Conservation (phyloP, 495 filamentous ascomycete species). For the Aspergillus homomorphus region DNA sequence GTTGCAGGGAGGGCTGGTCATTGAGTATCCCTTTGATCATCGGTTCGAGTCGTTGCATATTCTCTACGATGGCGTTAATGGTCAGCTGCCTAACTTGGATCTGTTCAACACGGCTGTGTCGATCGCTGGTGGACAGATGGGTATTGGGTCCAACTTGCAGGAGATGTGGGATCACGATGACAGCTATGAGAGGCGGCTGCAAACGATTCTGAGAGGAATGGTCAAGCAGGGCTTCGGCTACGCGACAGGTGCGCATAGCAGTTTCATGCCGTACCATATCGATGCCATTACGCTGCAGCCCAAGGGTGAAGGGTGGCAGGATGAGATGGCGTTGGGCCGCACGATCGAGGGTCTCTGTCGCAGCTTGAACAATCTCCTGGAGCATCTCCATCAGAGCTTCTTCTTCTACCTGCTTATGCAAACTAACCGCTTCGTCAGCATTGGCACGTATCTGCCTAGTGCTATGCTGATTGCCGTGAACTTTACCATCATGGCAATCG, state of each 20-base stretch:
- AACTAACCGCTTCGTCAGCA: conserved; percentile 88
- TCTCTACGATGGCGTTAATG: conserved; percentile 94
- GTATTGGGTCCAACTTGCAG: conserved; percentile 76
- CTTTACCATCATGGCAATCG: conserved; percentile 93
- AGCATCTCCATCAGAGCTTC: conserved; percentile 97
- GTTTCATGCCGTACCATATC: conserved; percentile 96
- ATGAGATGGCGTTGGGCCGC: conserved; percentile 91
- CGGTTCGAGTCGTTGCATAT: conserved; percentile 85
- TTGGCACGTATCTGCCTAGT: conserved; percentile 94
- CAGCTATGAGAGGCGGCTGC: conserved; percentile 74
- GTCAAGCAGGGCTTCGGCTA: conserved; percentile 84
- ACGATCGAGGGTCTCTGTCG: conserved; percentile 85
- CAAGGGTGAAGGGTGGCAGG: conserved; percentile 88
- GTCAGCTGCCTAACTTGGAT: conserved; percentile 91
- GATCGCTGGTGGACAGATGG: conserved; percentile 90
- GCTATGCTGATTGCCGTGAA: conserved; percentile 93
- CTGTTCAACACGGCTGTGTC: conserved; percentile 90
- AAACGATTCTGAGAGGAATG: conserved; percentile 93
- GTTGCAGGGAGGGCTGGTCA: conserved; percentile 84
- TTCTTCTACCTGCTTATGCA: conserved; percentile 98
- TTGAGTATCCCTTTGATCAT: conserved; percentile 87
- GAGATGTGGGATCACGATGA: conserved; percentile 83
- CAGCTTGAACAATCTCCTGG: conserved; percentile 91
- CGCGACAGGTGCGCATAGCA: conserved; percentile 87
- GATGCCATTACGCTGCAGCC: conserved; percentile 92